Evolutionary conservation across 768 basidiomycete genomes (phyloP).

Genomic region (Tricholoma sp.): DNA sequence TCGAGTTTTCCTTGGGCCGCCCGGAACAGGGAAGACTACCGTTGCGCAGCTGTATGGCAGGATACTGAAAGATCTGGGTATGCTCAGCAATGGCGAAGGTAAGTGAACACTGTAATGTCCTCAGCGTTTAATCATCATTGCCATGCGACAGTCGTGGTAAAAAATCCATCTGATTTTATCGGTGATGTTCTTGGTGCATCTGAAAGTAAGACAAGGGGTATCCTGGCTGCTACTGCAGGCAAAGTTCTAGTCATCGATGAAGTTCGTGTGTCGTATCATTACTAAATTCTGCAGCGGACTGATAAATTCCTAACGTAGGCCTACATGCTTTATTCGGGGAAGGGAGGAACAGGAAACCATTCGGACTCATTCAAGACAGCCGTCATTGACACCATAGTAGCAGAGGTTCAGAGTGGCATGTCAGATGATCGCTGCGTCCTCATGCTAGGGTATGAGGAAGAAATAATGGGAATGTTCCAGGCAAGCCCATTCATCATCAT

Average conservation of each 20-base stretch:
- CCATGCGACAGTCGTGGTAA: conserved; percentile 44
- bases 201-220: conserved; percentile 59
- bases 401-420: conserved; percentile 62
- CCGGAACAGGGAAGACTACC: conserved; percentile 70
- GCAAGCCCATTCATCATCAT: conserved; percentile 19
- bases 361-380: conserved; percentile 56
- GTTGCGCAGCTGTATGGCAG: conserved; percentile 65
- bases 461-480: conserved; percentile 73
- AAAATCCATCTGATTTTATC: conserved; percentile 66
- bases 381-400: conserved; percentile 71
- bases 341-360: conserved; percentile 16
- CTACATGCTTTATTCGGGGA: conserved; percentile 56
- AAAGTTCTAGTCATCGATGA: conserved; percentile 73
- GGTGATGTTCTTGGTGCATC: conserved; percentile 55
- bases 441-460: conserved; percentile 56
- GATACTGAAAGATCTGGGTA: conserved; percentile 52
- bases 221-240: conserved; percentile 51
- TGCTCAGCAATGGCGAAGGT: conserved; percentile 74
- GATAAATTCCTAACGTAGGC: conserved; percentile 34
- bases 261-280: conserved; percentile 24
- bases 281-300: not conserved
- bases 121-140: not conserved
- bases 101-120: conserved; percentile 1
- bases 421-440: conserved; percentile 70
- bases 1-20: conserved; percentile 60